A percentile compares a stretch with the other conserved stretches of the same genome.
phyloP scores from a whole-genome alignment of 805 yeast species.

The Myxozyma neotropica region DNA sequence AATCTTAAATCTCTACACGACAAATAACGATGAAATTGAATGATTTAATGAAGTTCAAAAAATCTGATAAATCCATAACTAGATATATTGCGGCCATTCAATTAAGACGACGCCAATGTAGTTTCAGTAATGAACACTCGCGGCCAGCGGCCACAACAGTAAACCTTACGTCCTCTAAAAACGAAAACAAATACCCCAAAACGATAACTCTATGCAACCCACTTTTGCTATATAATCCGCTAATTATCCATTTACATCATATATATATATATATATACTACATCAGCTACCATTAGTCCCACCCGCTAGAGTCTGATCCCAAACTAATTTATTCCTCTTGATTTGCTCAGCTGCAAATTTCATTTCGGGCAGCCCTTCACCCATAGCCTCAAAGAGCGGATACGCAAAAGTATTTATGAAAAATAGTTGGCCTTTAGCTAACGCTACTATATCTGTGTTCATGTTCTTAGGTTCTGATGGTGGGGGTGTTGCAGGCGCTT shows the following conservation, averaged over 20 bases:
- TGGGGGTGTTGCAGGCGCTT: constrained; percentile 9
- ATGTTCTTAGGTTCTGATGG: background rate
- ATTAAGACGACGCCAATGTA: too few relatives aligned
- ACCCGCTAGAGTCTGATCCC: constrained; percentile 18
- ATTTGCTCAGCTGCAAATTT: constrained; percentile 18
- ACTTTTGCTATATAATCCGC: too few relatives aligned
- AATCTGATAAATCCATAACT: background rate
- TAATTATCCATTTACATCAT: background rate
- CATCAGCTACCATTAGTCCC: background rate
- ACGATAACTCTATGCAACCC: too few relatives aligned
- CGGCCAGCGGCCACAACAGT: too few relatives aligned
- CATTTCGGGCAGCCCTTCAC: constrained; percentile 62
- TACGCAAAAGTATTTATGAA: constrained; percentile 82
- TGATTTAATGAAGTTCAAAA: background rate
- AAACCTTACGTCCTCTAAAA: too few relatives aligned
- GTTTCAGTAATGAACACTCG: too few relatives aligned
- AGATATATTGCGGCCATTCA: too few relatives aligned
- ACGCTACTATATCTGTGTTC: constrained; percentile 20
- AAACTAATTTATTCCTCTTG: constrained; percentile 9
- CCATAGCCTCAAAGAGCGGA: constrained; percentile 68
- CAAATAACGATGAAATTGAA: too few relatives aligned
- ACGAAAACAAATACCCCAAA: too few relatives aligned
- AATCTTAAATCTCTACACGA: too few relatives aligned
- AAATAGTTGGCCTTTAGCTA: constrained; percentile 76
- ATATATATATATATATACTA: background rate